A percentile compares a stretch with the other conserved stretches of the same genome.
phyloP scores from a whole-genome alignment of 2,329 filamentous ascomycete genomes.

The Fusarium cicatricum region DNA sequence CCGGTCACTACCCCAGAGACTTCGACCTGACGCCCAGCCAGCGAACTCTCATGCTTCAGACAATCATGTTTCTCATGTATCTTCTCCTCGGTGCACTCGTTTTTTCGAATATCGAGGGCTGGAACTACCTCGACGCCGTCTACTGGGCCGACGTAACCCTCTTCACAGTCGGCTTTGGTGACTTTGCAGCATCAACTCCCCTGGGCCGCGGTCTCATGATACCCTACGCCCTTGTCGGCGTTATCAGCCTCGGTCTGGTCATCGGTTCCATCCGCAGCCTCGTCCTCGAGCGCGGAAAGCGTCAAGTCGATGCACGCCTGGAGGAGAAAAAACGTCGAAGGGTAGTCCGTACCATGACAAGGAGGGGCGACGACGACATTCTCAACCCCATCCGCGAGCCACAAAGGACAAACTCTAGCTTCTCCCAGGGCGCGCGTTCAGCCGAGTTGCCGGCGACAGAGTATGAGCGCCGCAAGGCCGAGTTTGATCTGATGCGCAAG shows the following conservation, averaged over 20 bases:
- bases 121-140: slow-evolving; percentile 79
- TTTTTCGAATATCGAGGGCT: slow-evolving; percentile 76
- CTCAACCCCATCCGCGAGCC: slow-evolving; percentile 57
- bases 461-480: slow-evolving; percentile 69
- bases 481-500: slow-evolving; percentile 82
- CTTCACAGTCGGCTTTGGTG: slow-evolving; percentile 71
- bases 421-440: slow-evolving; percentile 8
- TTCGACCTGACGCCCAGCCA: slow-evolving; percentile 83
- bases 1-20: slow-evolving; percentile 75
- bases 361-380: slow-evolving; percentile 56
- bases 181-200: slow-evolving; percentile 57
- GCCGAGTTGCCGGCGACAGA: slow-evolving; percentile 48
- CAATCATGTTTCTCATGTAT: slow-evolving; percentile 85
- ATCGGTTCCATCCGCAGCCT: slow-evolving; percentile 79
- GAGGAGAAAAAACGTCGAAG: slow-evolving; percentile 65
- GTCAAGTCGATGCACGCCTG: slow-evolving; percentile 63
- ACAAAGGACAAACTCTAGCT: slow-evolving; percentile 8
- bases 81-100: slow-evolving; percentile 79
- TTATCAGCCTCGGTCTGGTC: slow-evolving; percentile 85
- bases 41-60: slow-evolving; percentile 88
- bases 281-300: slow-evolving; percentile 65
- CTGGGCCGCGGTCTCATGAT: slow-evolving; percentile 77
- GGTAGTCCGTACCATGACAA: slow-evolving; percentile 55
- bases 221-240: slow-evolving; percentile 83
- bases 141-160: slow-evolving; percentile 81